phyloP scores from a whole-genome alignment of 2,329 filamentous ascomycete genomes.

The Nakataea oryzae region DNA sequence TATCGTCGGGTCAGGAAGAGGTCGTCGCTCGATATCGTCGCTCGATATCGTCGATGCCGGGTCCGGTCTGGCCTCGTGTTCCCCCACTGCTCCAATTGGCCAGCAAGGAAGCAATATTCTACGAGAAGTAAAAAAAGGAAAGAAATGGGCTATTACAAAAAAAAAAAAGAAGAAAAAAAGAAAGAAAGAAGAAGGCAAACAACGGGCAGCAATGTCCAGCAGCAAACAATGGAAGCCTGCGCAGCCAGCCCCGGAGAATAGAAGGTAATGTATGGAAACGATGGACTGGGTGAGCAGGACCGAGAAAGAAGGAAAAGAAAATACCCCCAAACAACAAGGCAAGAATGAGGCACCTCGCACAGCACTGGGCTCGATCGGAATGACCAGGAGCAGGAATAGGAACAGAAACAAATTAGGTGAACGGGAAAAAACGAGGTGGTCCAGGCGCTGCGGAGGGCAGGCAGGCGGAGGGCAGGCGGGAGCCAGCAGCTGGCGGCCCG shows the following conservation, averaged over 20 bases:
- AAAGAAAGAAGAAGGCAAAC: not conserved
- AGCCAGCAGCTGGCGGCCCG: not conserved
- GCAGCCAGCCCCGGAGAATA: not conserved
- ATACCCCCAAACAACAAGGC: slow-evolving; percentile 4
- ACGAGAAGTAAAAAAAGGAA: slow-evolving; percentile 4
- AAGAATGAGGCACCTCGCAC: not conserved
- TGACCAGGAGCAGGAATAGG: too few relatives aligned
- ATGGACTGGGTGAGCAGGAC: not conserved
- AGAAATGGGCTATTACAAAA: not conserved
- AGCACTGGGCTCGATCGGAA: not conserved
- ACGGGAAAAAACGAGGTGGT: not conserved
- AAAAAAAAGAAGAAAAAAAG: not conserved
- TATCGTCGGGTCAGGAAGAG: not conserved
- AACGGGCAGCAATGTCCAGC: not conserved
- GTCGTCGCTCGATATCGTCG: not conserved
- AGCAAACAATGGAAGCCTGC: too few relatives aligned
- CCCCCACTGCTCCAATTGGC: not conserved
- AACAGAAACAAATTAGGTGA: not conserved
- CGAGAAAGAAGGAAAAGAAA: slow-evolving; percentile 4
- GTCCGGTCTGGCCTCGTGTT: not conserved
- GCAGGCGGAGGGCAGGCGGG: not conserved
- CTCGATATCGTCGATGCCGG: not conserved
- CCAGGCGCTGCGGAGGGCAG: not conserved
- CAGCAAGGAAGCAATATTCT: not conserved
- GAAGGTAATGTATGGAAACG: not conserved